Evolutionary conservation across 768 basidiomycete genomes (phyloP).

Genomic region (Suillus variegatus): DNA sequence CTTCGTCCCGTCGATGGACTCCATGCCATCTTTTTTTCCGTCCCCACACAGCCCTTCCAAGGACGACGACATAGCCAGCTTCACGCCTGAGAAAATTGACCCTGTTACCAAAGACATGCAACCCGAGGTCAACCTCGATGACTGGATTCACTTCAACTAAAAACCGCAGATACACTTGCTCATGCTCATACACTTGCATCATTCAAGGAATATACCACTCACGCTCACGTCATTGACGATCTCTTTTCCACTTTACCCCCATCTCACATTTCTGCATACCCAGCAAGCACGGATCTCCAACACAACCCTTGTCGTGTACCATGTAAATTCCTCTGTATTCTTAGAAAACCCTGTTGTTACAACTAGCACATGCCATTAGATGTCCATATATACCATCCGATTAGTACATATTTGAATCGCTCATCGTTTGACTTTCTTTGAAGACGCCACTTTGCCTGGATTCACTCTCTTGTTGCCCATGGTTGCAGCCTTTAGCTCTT

Average conservation of each 20-base stretch:
- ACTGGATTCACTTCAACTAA: slow-evolving; percentile 8
- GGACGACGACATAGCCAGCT: not conserved
- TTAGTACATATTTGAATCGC: not conserved
- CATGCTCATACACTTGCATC: not conserved
- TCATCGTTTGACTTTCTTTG: slow-evolving; percentile 35
- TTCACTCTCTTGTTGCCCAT: slow-evolving; percentile 27
- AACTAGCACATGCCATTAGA: slow-evolving; percentile 3
- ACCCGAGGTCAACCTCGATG: not conserved
- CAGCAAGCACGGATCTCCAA: slow-evolving; percentile 3
- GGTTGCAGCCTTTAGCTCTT: slow-evolving; percentile 24
- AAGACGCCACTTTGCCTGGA: slow-evolving; percentile 15
- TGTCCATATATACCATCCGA: not conserved
- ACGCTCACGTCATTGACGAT: not conserved
- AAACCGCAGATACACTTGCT: not conserved
- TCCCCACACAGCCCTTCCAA: not conserved
- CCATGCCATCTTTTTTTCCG: not conserved
- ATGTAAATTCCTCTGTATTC: slow-evolving; percentile 22
- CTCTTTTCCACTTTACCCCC: not conserved
- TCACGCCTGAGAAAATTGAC: not conserved
- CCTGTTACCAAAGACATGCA: not conserved
- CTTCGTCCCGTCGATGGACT: slow-evolving; percentile 30
- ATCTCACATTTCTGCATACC: slow-evolving; percentile 9
- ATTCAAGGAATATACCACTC: slow-evolving; percentile 7
- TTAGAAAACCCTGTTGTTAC: slow-evolving; percentile 8
- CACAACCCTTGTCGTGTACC: slow-evolving; percentile 7